Evolutionary conservation across 345 rosid genomes (phyloP), one percentile per base, ranked within the genome.

Genomic region (Rhodamnia argentea): DNA sequence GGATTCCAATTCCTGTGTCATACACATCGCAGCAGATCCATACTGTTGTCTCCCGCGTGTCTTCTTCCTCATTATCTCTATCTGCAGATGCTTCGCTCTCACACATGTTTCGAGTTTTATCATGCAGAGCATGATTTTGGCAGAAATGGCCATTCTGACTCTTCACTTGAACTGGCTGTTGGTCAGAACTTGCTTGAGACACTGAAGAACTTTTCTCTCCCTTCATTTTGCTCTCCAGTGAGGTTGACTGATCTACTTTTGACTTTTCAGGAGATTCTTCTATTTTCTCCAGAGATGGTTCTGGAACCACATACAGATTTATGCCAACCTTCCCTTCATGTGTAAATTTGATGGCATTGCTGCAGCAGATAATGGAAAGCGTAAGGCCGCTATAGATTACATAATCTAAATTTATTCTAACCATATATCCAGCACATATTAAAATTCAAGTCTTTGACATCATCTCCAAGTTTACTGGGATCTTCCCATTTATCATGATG

Each of bases 1-100:
- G 99, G 87, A 97, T 97, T 90, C 99, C 98, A 53, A 97, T 97
- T 87, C 99, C 98, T 52, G 98, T 94, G 90, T 97, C 99, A 86
- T 92, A 91, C 42, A 97, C 99, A 60, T 97, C 99, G 37, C 99
- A 97, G 54, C 95, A 70, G 74, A 97, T 91, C 99, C 99, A 97
- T 40, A 94, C 99, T 53, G 91, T 91, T 83, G 95, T 90, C 90
- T 89, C 96, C 0, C 86, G 81, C 64, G 82, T 86, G 64, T 37
- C 47, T 47, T 70, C 81, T 70, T 70, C 47, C 81, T 18, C 81
- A 24, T 70, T 70, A 70, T 70, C 81, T 88, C 90, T 90, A 85
- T 86, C 83, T 62, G n/a, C 85, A 54, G 84, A 87, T 3, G 90
- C 87, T 70, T 70, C 26, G 47, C 47, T 37, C 40, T 70, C 27